Evolutionary conservation across 441 rosid genomes (phyloP).

Genomic region (Populus hybrid): DNA sequence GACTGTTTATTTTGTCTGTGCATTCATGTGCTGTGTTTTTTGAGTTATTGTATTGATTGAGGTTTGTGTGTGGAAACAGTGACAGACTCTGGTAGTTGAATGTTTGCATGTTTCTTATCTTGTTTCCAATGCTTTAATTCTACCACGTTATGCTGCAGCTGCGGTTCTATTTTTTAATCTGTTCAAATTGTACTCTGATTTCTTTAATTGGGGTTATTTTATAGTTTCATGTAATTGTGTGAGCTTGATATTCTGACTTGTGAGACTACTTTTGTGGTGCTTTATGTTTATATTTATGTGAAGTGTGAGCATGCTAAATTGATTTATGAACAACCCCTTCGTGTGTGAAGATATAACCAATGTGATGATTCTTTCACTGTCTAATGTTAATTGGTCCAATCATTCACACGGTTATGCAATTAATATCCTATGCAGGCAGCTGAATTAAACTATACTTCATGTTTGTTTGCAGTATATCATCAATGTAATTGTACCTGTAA

Average conservation of each 20-base stretch:
- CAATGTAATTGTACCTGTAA: conserved; percentile 31
- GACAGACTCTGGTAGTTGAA: not conserved
- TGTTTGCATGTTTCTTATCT: not conserved
- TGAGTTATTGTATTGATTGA: not conserved
- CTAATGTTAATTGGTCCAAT: conserved; percentile 10
- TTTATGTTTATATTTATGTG: not conserved
- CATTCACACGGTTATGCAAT: conserved; percentile 8
- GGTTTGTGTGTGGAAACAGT: not conserved
- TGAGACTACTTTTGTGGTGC: not conserved
- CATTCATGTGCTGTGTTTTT: no score
- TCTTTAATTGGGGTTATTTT: not conserved
- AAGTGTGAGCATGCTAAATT: not conserved
- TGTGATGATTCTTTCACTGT: conserved; percentile 9
- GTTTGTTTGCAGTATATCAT: conserved; percentile 28
- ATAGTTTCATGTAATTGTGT: not conserved
- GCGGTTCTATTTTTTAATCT: not conserved
- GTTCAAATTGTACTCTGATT: not conserved
- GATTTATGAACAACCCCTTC: not conserved
- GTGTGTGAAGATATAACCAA: not conserved
- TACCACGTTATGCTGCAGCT: not conserved
- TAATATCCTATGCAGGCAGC: conserved; percentile 28
- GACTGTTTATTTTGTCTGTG: not conserved
- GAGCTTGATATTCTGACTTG: not conserved
- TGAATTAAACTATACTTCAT: conserved; percentile 24
- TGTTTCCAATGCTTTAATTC: not conserved